These are phyloP conservation scores for Furcasterigmium sp. DNA, from an alignment of 2,329 filamentous ascomycete species.

Conservation along the genomic window DNA sequence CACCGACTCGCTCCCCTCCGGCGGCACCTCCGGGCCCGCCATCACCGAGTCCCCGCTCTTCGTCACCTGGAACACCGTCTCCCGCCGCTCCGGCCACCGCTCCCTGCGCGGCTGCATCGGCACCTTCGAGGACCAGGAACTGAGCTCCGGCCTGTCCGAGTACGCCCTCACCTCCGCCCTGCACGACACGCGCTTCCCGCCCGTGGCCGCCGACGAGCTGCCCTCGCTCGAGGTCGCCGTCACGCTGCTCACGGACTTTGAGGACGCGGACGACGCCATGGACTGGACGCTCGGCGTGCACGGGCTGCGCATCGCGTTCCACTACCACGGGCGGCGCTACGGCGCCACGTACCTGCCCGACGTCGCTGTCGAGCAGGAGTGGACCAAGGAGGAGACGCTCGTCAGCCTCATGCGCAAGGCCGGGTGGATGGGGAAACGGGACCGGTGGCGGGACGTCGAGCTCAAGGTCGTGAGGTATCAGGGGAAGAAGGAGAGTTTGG, in stretches of 20 bases:
- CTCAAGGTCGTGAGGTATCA: constrained; percentile 81
- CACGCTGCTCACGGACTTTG: constrained; percentile 82
- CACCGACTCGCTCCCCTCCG: constrained; percentile 31
- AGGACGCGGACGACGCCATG: constrained; percentile 64
- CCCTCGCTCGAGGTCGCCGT: constrained; percentile 59
- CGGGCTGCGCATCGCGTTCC: constrained; percentile 82
- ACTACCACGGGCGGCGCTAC: constrained; percentile 65
- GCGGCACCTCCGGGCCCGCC: constrained; percentile 18
- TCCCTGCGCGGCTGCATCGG: constrained; percentile 90
- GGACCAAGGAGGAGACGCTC: constrained; percentile 89
- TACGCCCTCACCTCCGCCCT: constrained; percentile 79
- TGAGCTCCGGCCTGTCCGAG: constrained; percentile 66
- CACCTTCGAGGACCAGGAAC: constrained; percentile 76
- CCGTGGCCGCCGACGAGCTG: constrained; percentile 49
- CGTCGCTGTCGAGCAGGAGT: constrained; percentile 87
- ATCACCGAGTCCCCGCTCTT: constrained; percentile 68
- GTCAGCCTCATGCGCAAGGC: constrained; percentile 91
- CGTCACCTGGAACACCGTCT: constrained; percentile 86
- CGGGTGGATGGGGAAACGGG: constrained; percentile 79
- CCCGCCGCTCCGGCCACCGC: constrained; percentile 48
- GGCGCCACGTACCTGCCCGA: constrained; percentile 90
- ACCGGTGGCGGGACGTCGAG: constrained; percentile 74
- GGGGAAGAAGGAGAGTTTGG: constrained; percentile 69
- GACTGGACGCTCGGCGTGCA: constrained; percentile 87
- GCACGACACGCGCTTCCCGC: constrained; percentile 57